Conservation (phyloP, 2,329 filamentous ascomycete species). For the Ceratocystis huliohia region DNA sequence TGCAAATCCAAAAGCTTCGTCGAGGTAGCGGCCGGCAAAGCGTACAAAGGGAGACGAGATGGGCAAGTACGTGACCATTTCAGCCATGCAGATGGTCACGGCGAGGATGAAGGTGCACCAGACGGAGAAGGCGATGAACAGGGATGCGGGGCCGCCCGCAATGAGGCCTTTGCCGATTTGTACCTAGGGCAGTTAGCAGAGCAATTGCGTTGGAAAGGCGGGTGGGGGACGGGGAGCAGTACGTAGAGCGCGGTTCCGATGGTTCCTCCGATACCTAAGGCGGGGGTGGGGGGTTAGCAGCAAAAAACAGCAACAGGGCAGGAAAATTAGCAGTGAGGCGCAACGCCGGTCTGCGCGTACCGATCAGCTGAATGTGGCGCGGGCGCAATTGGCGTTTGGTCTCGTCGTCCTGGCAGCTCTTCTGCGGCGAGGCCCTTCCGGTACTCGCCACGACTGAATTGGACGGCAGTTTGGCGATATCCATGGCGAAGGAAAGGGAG, state of each 20-base stretch:
- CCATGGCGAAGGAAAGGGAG: not conserved
- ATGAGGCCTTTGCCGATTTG: constrained; percentile 44
- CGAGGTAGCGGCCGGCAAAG: constrained; percentile 62
- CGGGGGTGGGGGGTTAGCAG: not conserved
- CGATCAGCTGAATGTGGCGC: constrained; percentile 45
- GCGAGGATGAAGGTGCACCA: constrained; percentile 51
- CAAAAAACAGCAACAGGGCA: not conserved
- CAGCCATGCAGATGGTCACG: constrained; percentile 51
- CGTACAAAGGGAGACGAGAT: constrained; percentile 69
- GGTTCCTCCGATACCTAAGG: constrained; percentile 47
- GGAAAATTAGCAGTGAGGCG: not conserved
- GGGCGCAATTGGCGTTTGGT: constrained; percentile 43
- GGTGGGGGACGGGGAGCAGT: constrained; percentile 21
- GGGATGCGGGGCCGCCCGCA: constrained; percentile 45
- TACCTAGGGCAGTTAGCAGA: constrained; percentile 25
- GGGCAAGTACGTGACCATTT: constrained; percentile 66
- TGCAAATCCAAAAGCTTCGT: constrained; percentile 61
- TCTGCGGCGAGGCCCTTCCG: not conserved
- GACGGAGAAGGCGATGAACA: constrained; percentile 47
- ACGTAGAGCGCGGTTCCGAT: constrained; percentile 51
- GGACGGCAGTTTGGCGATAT: not conserved
- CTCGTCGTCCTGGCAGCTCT: constrained; percentile 18
- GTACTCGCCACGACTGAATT: not conserved
- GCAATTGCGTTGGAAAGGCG: not conserved
- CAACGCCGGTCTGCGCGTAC: not conserved